Evolutionary conservation across 345 rosid genomes (phyloP).

Genomic region (Isatis tinctoria): DNA sequence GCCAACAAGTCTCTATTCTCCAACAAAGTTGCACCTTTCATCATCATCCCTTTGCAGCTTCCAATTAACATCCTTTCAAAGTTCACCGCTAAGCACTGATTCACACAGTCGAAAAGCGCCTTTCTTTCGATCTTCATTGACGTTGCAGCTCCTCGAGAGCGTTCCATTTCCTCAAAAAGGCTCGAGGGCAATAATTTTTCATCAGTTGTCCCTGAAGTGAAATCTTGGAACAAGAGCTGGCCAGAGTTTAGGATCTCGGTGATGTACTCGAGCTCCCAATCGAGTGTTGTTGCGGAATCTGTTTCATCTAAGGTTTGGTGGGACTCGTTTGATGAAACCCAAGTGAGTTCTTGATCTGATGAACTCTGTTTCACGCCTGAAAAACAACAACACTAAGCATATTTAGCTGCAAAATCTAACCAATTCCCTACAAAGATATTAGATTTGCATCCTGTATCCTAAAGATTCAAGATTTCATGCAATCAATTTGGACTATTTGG

Average conservation of each 20-base stretch:
- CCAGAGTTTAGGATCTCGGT: constrained; percentile 50
- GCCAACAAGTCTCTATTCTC: constrained; percentile 56
- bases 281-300: constrained; percentile 15
- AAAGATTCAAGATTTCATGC: background rate
- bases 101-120: constrained; percentile 63
- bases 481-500: background rate
- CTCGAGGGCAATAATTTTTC: constrained; percentile 48
- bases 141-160: constrained; percentile 22
- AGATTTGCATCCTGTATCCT: background rate
- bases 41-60: constrained; percentile 53
- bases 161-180: constrained; percentile 69
- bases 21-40: constrained; percentile 29
- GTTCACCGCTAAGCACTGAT: constrained; percentile 62
- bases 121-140: constrained; percentile 49
- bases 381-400: constrained; percentile 1
- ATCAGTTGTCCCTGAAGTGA: constrained; percentile 38
- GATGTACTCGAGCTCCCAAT: constrained; percentile 70
- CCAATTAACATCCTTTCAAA: constrained; percentile 49
- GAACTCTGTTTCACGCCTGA: constrained; percentile 28
- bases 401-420: background rate
- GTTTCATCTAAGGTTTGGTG: constrained; percentile 32
- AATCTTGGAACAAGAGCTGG: constrained; percentile 69
- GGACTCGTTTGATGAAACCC: constrained; percentile 59
- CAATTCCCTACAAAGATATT: background rate
- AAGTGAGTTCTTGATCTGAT: constrained; percentile 46